Evolutionary conservation across 2,329 filamentous ascomycete species (phyloP).

Genomic region (Penicillium rolfsii): DNA sequence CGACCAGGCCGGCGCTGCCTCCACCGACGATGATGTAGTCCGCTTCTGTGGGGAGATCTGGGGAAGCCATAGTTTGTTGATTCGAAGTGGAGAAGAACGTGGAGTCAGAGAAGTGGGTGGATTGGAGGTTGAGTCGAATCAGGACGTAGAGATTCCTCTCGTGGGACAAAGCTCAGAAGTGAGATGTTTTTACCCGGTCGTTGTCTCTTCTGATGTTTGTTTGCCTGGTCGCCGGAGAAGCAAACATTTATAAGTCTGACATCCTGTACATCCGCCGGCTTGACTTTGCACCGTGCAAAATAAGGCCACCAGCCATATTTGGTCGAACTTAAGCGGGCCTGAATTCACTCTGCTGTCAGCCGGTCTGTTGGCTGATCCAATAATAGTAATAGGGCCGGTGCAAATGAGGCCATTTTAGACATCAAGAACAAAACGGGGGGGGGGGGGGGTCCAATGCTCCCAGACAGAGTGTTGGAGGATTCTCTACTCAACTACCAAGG

Average conservation of each 20-base stretch:
- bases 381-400: no score
- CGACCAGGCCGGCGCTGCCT: conserved; percentile 23
- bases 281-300: background rate
- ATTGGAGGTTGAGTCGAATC: background rate
- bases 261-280: background rate
- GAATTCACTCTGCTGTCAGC: background rate
- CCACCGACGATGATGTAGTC: conserved; percentile 24
- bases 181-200: background rate
- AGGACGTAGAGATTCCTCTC: no score
- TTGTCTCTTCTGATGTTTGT: background rate
- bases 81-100: background rate
- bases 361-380: background rate
- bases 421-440: no score
- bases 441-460: no score
- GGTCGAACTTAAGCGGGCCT: background rate
- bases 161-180: background rate
- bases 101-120: no score
- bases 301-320: background rate
- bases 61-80: background rate
- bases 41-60: background rate
- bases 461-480: no score
- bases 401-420: no score
- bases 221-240: background rate
- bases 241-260: background rate
- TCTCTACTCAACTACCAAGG: no score